Conservation (phyloP, 2,329 filamentous ascomycete species). For the Colletotrichum sp. region DNA sequence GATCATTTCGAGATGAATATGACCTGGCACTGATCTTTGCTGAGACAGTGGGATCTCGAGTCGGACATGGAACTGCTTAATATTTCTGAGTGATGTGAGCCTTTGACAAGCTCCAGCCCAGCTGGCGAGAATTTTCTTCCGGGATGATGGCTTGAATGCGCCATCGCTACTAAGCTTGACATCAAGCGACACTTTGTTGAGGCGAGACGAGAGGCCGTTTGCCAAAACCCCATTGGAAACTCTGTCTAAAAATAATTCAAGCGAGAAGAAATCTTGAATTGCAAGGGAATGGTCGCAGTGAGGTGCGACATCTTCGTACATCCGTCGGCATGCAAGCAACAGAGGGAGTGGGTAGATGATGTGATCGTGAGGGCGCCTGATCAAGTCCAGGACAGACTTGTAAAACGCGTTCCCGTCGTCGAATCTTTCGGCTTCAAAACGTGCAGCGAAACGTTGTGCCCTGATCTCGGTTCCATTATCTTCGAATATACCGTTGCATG, state of each 20-base stretch:
- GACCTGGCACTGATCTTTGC: background rate
- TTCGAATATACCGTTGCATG: background rate
- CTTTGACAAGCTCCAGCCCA: background rate
- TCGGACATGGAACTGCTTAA: background rate
- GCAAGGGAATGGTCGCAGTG: conserved; percentile 2
- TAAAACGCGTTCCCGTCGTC: background rate
- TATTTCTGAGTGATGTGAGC: background rate
- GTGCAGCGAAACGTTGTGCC: background rate
- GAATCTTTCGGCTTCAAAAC: background rate
- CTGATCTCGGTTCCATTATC: background rate
- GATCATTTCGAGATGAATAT: background rate
- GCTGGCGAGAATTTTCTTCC: background rate
- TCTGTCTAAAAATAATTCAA: background rate
- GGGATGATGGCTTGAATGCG: conserved; percentile 3
- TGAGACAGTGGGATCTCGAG: background rate
- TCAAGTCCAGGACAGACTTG: too few relatives aligned
- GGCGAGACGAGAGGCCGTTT: background rate
- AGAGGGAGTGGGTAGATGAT: background rate
- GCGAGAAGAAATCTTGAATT: background rate
- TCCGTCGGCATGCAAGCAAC: background rate
- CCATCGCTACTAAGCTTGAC: background rate
- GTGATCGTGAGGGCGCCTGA: background rate
- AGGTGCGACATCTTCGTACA: conserved; percentile 1
- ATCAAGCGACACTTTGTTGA: background rate
- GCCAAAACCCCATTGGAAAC: background rate